These are phyloP conservation scores for Centella asiatica DNA, from an alignment of 129 eudicot species.

Conservation along the genomic window DNA sequence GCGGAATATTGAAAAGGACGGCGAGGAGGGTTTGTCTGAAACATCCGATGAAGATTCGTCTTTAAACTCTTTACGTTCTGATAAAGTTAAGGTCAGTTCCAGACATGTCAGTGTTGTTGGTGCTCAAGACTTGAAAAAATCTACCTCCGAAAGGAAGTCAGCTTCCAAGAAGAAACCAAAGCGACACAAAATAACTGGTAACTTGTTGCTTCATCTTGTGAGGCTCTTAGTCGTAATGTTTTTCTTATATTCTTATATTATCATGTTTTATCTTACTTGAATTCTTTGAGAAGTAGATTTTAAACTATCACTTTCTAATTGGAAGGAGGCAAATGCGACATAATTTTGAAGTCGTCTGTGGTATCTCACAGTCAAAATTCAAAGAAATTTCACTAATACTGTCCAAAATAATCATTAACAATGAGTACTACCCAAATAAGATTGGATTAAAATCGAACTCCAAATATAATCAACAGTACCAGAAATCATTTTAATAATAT, in stretches of 20 bases:
- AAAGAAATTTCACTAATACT: no score
- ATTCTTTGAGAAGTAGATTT: neutral
- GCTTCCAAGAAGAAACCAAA: conserved; percentile 57
- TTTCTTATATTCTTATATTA: neutral
- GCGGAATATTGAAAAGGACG: conserved; percentile 23
- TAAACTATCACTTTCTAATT: no score
- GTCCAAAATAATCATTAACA: no score
- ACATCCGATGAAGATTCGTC: conserved; percentile 28
- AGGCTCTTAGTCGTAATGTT: neutral
- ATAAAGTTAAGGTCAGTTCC: conserved; percentile 24
- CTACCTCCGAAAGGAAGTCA: conserved; percentile 47
- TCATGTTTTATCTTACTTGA: neutral
- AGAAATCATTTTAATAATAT: no score
- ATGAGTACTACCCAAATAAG: no score
- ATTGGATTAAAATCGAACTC: no score
- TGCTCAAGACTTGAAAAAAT: conserved; percentile 33
- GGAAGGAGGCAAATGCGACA: no score
- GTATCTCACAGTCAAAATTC: no score
- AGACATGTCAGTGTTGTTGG: conserved; percentile 36
- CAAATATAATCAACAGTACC: no score
- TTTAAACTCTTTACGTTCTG: conserved; percentile 25
- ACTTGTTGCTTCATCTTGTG: conserved; percentile 16
- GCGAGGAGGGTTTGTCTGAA: conserved; percentile 31
- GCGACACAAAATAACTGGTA: conserved; percentile 59
- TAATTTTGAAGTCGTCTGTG: no score